phyloP scores from a whole-genome alignment of 2,329 filamentous ascomycete genomes.

The Amylocarpus encephaloides region DNA sequence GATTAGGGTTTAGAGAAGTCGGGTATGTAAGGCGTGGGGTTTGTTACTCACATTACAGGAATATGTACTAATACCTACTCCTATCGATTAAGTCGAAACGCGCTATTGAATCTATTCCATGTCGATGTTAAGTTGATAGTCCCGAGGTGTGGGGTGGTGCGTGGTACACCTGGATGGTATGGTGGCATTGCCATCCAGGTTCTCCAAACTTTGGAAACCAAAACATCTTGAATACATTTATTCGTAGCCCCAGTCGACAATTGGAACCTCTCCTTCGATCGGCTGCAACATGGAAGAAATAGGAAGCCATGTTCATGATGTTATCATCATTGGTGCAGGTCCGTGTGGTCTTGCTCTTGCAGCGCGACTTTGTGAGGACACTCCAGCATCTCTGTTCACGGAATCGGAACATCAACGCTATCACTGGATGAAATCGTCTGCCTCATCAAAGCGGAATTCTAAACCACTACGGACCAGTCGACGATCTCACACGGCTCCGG shows the following conservation, averaged over 20 bases:
- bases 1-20: constrained; percentile 30
- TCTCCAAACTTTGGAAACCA: too few relatives aligned
- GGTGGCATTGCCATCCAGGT: too few relatives aligned
- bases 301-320: constrained; percentile 45
- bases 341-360: constrained; percentile 70
- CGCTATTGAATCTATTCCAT: too few relatives aligned
- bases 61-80: too few relatives aligned
- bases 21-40: not conserved
- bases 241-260: not conserved
- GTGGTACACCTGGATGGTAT: too few relatives aligned
- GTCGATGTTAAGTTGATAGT: too few relatives aligned
- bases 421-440: constrained; percentile 58
- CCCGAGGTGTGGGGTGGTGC: too few relatives aligned
- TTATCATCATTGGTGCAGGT: constrained; percentile 59
- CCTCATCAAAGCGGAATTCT: constrained; percentile 45
- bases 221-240: too few relatives aligned
- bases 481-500: constrained; percentile 32
- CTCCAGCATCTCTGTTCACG: constrained; percentile 73
- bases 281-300: constrained; percentile 2
- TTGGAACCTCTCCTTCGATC: not conserved
- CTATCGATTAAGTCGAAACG: too few relatives aligned
- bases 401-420: constrained; percentile 77
- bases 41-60: not conserved
- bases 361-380: constrained; percentile 63
- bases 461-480: constrained; percentile 27